phyloP scores from a whole-genome alignment of 1,284 basidiomycete genomes.

The Ceratobasidium sp. region DNA sequence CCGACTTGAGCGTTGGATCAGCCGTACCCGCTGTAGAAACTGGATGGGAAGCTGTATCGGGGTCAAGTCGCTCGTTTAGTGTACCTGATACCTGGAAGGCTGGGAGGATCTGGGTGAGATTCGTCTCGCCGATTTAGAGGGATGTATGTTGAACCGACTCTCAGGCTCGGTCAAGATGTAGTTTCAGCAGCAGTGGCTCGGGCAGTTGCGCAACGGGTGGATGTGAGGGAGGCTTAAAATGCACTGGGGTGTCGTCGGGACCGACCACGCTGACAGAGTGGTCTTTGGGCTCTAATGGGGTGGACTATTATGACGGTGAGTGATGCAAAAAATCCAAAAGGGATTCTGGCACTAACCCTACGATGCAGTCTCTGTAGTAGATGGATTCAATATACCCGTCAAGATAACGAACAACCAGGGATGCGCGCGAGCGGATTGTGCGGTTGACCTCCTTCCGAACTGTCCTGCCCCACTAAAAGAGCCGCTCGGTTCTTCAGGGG shows the following conservation, averaged over 20 bases:
- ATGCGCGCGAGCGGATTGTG: slow-evolving; percentile 49
- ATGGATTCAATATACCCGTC: slow-evolving; percentile 53
- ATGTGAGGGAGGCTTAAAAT: slow-evolving; percentile 60
- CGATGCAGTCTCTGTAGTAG: slow-evolving; percentile 51
- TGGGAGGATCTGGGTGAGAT: slow-evolving; percentile 62
- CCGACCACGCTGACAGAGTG: slow-evolving; percentile 52
- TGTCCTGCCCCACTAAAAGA: slow-evolving; percentile 47
- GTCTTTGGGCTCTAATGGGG: slow-evolving; percentile 37
- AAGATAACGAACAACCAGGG: slow-evolving; percentile 48
- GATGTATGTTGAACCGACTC: background rate
- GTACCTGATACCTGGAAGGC: slow-evolving; percentile 65
- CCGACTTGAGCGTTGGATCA: slow-evolving; percentile 49
- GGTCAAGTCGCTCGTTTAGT: slow-evolving; percentile 58
- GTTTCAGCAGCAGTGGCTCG: slow-evolving; percentile 58
- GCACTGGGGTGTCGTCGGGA: slow-evolving; percentile 54
- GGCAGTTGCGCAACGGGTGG: slow-evolving; percentile 39
- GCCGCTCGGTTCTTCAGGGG: slow-evolving; percentile 36
- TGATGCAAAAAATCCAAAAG: background rate
- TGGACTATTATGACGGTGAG: slow-evolving; percentile 50
- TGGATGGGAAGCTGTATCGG: slow-evolving; percentile 62
- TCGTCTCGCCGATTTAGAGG: background rate
- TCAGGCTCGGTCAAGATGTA: slow-evolving; percentile 63
- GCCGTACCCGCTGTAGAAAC: slow-evolving; percentile 52
- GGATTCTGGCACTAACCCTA: background rate
- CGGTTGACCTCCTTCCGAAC: slow-evolving; percentile 36